Conservation (phyloP, 352 stramenopile genomes). For the Pythium periplocum region DNA sequence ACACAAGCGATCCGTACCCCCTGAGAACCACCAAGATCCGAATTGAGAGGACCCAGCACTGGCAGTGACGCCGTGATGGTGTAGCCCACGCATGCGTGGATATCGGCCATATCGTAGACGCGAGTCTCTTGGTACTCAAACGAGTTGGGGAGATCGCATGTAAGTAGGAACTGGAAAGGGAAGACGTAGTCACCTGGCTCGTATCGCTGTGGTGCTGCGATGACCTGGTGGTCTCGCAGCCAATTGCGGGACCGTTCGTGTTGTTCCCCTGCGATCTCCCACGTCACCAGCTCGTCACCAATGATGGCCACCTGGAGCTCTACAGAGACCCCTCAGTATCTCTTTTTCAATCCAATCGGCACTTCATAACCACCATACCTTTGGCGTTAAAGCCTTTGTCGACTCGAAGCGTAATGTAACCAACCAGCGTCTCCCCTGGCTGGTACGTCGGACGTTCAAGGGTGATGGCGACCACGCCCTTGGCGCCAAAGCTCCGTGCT, state of each 20-base stretch:
- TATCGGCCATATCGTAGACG: constrained; percentile 8
- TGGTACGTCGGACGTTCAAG: constrained; percentile 7
- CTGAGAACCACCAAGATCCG: too few relatives aligned
- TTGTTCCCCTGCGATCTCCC: constrained; percentile 4
- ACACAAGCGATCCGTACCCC: too few relatives aligned
- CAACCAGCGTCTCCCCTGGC: constrained; percentile 12
- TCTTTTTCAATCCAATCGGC: neutral
- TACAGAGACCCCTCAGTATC: neutral
- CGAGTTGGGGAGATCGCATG: constrained; percentile 1
- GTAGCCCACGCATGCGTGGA: constrained; percentile 1
- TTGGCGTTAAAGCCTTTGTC: constrained; percentile 3
- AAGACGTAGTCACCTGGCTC: constrained; percentile 9
- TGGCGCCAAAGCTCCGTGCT: constrained; percentile 10
- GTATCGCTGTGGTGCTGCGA: constrained; percentile 8
- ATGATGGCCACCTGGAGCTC: constrained; percentile 7
- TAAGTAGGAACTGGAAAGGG: constrained; percentile 10
- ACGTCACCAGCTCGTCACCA: constrained; percentile 11
- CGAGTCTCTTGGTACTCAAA: constrained; percentile 8
- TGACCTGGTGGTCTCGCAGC: constrained; percentile 6
- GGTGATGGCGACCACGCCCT: constrained; percentile 8
- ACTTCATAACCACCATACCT: neutral
- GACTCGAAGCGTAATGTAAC: constrained; percentile 1
- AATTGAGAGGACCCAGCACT: too few relatives aligned
- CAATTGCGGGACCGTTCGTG: constrained; percentile 10
- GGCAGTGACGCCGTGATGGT: too few relatives aligned